Evolutionary conservation across 1,284 basidiomycete genomes (phyloP), one percentile per base, ranked within the genome.

Genomic region (Xanthoconium separans): DNA sequence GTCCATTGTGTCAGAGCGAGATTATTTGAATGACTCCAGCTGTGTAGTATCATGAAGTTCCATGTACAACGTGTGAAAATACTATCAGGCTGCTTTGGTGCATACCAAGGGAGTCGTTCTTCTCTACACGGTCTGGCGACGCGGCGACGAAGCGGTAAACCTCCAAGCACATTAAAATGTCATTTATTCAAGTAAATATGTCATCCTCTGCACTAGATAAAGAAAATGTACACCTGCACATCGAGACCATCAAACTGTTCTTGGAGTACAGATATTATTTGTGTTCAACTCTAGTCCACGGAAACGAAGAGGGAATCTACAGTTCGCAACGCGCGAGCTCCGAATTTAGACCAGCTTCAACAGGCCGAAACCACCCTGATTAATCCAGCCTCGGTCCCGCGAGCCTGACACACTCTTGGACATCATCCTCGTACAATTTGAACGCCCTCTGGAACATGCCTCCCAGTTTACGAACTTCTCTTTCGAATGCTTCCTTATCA

Each of bases 401-500:
- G 60, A 81, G 69, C 69, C 87, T 80, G 54, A 95, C 90, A 72
- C 87, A 87, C 62, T 80, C 79, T 41, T 85, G 81, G 20, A 95
- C 90, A 62, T 92, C 92, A 62, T 79, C 80, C 77, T 94, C 89
- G 70, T 96, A 97, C 70, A 94, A 76, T 63, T 85, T 85, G 72
- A 95, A 96, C 48, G 93, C 94, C 77, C 91, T 93, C 70, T 81
- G 79, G 84, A 97, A 98, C 94, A 97, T 96, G 62, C 83, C 83
- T 37, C 77, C 95, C 43, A 98, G 80, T 77, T 94, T 93, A 69
- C 83, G 79, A 52, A 94, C 77, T 75, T 95, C 93, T 60, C 85
- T 79, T 70, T 85, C 80, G 78, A 96, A 96, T 44, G 91, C 92
- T 60, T 86, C 87, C 76, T 88, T 89, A 72, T 93, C 87, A 24